Conservation (phyloP, 768 basidiomycete species). For the Clathrus columnatus region DNA sequence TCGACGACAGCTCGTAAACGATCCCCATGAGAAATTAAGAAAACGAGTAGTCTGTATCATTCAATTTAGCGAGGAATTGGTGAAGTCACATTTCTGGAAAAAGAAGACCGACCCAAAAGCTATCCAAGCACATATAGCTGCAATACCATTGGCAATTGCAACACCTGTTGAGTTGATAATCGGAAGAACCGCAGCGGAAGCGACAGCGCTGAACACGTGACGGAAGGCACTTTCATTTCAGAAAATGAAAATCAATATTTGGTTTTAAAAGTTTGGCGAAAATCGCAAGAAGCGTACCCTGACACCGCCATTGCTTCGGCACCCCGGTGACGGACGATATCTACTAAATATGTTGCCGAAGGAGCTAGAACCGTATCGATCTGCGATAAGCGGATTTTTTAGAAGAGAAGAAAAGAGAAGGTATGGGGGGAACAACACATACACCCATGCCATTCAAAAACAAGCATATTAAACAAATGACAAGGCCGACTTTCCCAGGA, state of each 20-base stretch:
- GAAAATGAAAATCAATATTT: neutral
- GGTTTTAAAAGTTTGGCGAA: neutral
- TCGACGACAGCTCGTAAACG: constrained; percentile 10
- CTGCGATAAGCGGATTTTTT: constrained; percentile 22
- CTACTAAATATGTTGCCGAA: constrained; percentile 47
- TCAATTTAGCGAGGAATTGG: neutral
- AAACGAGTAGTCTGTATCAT: neutral
- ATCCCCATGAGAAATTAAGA: constrained; percentile 9
- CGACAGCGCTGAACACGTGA: constrained; percentile 32
- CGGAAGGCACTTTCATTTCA: constrained; percentile 35
- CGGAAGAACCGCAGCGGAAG: constrained; percentile 42
- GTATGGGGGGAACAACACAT: constrained; percentile 15
- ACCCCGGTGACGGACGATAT: constrained; percentile 50
- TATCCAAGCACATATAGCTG: constrained; percentile 38
- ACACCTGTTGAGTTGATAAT: constrained; percentile 47
- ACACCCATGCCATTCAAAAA: constrained; percentile 67
- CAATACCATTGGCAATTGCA: constrained; percentile 35
- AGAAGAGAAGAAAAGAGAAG: neutral
- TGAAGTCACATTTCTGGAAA: neutral
- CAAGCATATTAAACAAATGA: constrained; percentile 42
- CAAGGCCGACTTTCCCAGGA: constrained; percentile 39
- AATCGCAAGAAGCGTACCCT: constrained; percentile 25
- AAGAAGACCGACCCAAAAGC: constrained; percentile 41
- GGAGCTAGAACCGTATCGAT: constrained; percentile 50
- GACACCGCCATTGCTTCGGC: constrained; percentile 55